Evolutionary conservation across 441 rosid species (phyloP).

Genomic region (Iberis amara): DNA sequence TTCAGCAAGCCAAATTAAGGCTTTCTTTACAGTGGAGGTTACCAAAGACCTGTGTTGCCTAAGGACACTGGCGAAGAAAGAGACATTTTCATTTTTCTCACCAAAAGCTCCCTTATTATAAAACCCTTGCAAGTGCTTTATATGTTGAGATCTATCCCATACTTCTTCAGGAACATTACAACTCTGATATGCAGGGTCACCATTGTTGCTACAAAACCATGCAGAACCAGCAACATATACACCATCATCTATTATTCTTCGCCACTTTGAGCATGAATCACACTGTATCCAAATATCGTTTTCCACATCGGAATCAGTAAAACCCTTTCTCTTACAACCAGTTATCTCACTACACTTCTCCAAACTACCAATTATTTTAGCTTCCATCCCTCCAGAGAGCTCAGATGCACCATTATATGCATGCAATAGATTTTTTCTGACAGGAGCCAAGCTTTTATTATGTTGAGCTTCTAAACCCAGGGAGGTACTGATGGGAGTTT

Average conservation of each 20-base stretch:
- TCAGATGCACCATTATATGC: slow-evolving; percentile 40
- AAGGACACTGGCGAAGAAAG: slow-evolving; percentile 66
- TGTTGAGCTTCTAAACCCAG: slow-evolving; percentile 39
- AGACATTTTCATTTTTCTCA: slow-evolving; percentile 55
- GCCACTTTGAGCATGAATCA: slow-evolving; percentile 89
- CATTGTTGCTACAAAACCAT: slow-evolving; percentile 96
- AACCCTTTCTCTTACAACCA: slow-evolving; percentile 34
- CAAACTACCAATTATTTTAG: slow-evolving; percentile 29
- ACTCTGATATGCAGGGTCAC: slow-evolving; percentile 53
- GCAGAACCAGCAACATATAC: slow-evolving; percentile 47
- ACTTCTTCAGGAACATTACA: slow-evolving; percentile 74
- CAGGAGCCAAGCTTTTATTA: slow-evolving; percentile 45
- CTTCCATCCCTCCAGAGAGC: slow-evolving; percentile 32
- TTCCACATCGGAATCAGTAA: slow-evolving; percentile 30
- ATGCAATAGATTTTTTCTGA: slow-evolving; percentile 56
- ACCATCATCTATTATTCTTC: slow-evolving; percentile 49
- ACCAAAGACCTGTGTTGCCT: slow-evolving; percentile 54
- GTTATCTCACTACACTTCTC: slow-evolving; percentile 37
- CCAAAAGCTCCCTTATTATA: slow-evolving; percentile 56
- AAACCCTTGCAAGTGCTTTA: slow-evolving; percentile 74
- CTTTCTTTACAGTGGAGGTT: slow-evolving; percentile 52
- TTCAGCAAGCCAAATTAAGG: slow-evolving; percentile 73
- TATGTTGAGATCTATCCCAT: slow-evolving; percentile 52
- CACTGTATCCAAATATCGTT: slow-evolving; percentile 89
- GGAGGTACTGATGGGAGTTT: slow-evolving; percentile 25